phyloP scores from a whole-genome alignment of 2,329 filamentous ascomycete species.

The Scopulariopsis brevicaulis region DNA sequence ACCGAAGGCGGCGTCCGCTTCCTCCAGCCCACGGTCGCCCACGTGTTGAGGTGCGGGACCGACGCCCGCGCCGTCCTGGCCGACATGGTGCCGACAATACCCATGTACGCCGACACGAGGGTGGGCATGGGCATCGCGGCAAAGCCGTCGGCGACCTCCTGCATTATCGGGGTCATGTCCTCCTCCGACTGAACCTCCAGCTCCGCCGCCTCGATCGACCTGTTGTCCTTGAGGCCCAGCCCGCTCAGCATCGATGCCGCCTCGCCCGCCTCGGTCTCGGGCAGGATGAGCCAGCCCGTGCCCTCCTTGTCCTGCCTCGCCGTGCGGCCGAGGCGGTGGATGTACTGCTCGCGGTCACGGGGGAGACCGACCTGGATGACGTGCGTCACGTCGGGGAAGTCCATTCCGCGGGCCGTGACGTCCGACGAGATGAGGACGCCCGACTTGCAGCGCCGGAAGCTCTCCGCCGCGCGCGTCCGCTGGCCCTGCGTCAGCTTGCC shows the following conservation, averaged over 20 bases:
- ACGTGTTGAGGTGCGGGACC: conserved; percentile 40
- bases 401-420: conserved; percentile 73
- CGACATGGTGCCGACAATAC: conserved; percentile 40
- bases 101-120: conserved; percentile 36
- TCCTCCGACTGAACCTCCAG: conserved; percentile 37
- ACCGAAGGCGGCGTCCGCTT: conserved; percentile 33
- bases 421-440: conserved; percentile 68
- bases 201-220: conserved; percentile 35
- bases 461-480: conserved; percentile 59
- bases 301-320: conserved; percentile 64
- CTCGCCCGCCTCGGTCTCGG: conserved; percentile 36
- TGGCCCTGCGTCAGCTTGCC: conserved; percentile 59
- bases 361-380: conserved; percentile 64
- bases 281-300: conserved; percentile 57
- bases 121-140: conserved; percentile 21
- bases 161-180: conserved; percentile 31
- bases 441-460: conserved; percentile 53
- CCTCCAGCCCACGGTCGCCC: conserved; percentile 38
- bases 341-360: conserved; percentile 56
- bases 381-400: conserved; percentile 71
- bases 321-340: conserved; percentile 68
- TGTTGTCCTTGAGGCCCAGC: conserved; percentile 48
- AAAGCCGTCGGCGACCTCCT: conserved; percentile 28
- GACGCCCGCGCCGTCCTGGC: conserved; percentile 24
- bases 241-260: conserved; percentile 40